Evolutionary conservation across 2,329 filamentous ascomycete genomes (phyloP).

Genomic region (Apiospora pterosperma): DNA sequence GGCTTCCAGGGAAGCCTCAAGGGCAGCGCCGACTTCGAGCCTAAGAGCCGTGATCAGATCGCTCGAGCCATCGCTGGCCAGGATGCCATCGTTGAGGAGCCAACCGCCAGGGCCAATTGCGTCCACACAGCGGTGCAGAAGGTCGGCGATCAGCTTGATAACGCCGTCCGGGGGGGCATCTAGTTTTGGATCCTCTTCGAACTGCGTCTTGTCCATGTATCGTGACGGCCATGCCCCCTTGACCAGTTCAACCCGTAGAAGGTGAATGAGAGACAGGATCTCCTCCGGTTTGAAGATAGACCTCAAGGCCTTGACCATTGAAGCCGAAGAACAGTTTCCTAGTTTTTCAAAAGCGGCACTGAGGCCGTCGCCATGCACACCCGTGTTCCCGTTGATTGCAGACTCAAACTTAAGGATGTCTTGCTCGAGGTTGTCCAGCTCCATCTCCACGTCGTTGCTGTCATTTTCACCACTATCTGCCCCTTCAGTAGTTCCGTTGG

Average conservation of each 20-base stretch:
- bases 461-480: slow-evolving; percentile 23
- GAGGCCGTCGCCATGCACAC: slow-evolving; percentile 59
- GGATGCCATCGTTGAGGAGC: slow-evolving; percentile 60
- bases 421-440: slow-evolving; percentile 58
- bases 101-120: slow-evolving; percentile 72
- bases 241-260: slow-evolving; percentile 70
- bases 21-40: slow-evolving; percentile 65
- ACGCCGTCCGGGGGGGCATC: slow-evolving; percentile 60
- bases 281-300: slow-evolving; percentile 63
- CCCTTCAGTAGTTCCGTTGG: slow-evolving; percentile 24
- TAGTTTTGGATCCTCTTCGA: slow-evolving; percentile 42
- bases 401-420: slow-evolving; percentile 67
- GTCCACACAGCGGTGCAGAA: slow-evolving; percentile 72
- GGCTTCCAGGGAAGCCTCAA: slow-evolving; percentile 70
- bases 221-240: slow-evolving; percentile 73
- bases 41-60: slow-evolving; percentile 65
- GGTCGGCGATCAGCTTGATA: slow-evolving; percentile 66
- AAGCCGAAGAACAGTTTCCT: slow-evolving; percentile 57
- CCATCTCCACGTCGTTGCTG: slow-evolving; percentile 40
- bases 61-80: slow-evolving; percentile 51
- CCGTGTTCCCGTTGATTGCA: slow-evolving; percentile 62
- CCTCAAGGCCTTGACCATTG: slow-evolving; percentile 62
- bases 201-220: slow-evolving; percentile 59
- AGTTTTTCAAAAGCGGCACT: slow-evolving; percentile 68
- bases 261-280: slow-evolving; percentile 66